Conservation (phyloP, 2,329 filamentous ascomycete genomes). For the Meredithiella fracta region DNA sequence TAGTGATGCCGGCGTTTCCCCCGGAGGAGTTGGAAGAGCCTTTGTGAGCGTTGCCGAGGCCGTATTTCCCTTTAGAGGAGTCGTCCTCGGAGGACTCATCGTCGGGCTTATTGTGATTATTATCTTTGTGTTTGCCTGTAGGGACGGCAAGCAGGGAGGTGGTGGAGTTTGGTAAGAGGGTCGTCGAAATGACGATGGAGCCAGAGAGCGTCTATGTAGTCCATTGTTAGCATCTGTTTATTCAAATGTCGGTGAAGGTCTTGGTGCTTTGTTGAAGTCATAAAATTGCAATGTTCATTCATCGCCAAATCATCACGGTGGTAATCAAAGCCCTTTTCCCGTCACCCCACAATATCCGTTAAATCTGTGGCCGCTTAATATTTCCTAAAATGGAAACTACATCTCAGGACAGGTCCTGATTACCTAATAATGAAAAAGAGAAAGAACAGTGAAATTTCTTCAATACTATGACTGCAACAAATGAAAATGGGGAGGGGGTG, state of each 20-base stretch:
- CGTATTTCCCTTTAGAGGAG: neutral
- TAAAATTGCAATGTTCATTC: too few relatives aligned
- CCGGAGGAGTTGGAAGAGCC: neutral
- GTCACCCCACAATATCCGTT: too few relatives aligned
- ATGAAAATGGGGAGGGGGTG: neutral
- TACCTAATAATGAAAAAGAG: too few relatives aligned
- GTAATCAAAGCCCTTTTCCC: too few relatives aligned
- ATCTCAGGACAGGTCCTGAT: neutral
- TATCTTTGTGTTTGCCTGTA: neutral
- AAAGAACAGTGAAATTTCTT: too few relatives aligned
- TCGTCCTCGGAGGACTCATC: neutral
- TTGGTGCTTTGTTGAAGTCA: too few relatives aligned
- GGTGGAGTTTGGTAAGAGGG: neutral
- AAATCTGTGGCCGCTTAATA: too few relatives aligned
- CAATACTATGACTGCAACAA: neutral
- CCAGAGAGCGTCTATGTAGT: constrained; percentile 2
- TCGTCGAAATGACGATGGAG: constrained; percentile 5
- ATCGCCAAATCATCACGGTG: too few relatives aligned
- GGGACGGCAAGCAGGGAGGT: neutral
- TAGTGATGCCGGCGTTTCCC: neutral
- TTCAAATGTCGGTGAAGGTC: too few relatives aligned
- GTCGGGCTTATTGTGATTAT: neutral
- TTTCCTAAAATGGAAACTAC: neutral
- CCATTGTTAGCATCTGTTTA: neutral
- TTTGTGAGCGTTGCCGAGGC: neutral